Evolutionary conservation across 2,329 filamentous ascomycete species (phyloP).

Genomic region (Fusarium ramigenum): DNA sequence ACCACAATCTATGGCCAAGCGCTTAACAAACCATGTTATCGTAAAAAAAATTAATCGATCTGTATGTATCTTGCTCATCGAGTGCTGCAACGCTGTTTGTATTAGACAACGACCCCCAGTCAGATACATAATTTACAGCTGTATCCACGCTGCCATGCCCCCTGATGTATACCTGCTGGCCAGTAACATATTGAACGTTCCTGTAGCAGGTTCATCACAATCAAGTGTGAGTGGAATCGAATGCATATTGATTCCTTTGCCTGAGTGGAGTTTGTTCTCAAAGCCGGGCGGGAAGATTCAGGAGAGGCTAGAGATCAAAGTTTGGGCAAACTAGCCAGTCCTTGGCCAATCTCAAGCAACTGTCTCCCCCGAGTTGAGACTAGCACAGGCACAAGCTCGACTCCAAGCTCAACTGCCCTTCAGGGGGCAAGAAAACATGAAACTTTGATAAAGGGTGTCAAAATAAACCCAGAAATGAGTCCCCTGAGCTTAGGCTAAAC

Average conservation of each 20-base stretch:
- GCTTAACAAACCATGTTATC: conserved; percentile 3
- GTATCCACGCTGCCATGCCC: neutral
- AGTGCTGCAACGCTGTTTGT: neutral
- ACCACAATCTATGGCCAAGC: conserved; percentile 26
- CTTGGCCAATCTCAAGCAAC: conserved; percentile 29
- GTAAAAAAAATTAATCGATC: neutral
- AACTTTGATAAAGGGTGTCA: no score
- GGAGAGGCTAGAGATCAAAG: conserved; percentile 36
- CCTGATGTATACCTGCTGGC: neutral
- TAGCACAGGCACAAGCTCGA: conserved; percentile 28
- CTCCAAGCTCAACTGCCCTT: conserved; percentile 12
- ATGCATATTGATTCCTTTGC: neutral
- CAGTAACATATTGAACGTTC: neutral
- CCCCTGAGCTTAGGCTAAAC: no score
- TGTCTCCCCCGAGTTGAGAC: conserved; percentile 13
- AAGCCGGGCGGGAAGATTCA: conserved; percentile 25
- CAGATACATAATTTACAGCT: neutral
- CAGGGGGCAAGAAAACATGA: no score
- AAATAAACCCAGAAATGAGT: no score
- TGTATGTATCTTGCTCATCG: neutral
- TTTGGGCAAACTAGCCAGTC: conserved; percentile 12
- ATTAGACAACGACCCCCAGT: neutral
- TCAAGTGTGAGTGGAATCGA: conserved; percentile 39
- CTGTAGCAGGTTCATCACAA: conserved; percentile 29
- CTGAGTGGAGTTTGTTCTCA: conserved; percentile 31